phyloP scores from a whole-genome alignment of 1,139 yeast species.

The Saccharomyces hybrid region DNA sequence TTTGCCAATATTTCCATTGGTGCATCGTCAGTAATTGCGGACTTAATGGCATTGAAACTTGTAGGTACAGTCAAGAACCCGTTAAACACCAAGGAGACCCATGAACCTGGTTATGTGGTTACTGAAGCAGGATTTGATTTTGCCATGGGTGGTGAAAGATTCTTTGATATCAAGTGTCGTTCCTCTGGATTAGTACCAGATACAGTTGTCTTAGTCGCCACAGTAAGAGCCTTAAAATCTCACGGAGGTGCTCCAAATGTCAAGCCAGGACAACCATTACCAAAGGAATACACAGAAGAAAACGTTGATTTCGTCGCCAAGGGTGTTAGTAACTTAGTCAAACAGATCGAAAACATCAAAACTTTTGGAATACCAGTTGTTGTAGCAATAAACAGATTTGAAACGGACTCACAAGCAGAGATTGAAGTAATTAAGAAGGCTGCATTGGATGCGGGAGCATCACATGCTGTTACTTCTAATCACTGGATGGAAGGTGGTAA shows the following conservation, averaged over 20 bases:
- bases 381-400: conserved; percentile 91
- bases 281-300: conserved; percentile 78
- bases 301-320: conserved; percentile 72
- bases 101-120: conserved; percentile 81
- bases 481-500: conserved; percentile 98
- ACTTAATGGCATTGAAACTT: conserved; percentile 61
- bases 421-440: conserved; percentile 78
- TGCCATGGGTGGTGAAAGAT: conserved; percentile 99
- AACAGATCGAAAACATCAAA: conserved; percentile 84
- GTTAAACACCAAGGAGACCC: conserved; percentile 41
- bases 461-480: conserved; percentile 86
- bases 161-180: conserved; percentile 92
- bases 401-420: conserved; percentile 76
- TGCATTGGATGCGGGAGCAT: conserved; percentile 88
- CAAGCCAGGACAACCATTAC: conserved; percentile 88
- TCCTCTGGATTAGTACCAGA: conserved; percentile 88
- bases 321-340: conserved; percentile 86
- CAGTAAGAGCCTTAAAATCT: conserved; percentile 92
- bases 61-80: conserved; percentile 37
- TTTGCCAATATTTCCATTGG: conserved; percentile 82
- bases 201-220: conserved; percentile 90
- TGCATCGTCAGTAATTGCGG: conserved; percentile 76
- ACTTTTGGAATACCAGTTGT: conserved; percentile 88
- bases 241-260: conserved; percentile 99
- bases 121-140: conserved; percentile 98